A percentile compares a stretch with the other conserved stretches of the same genome.
phyloP scores from a whole-genome alignment of 306 rosid species.

The Lathyrus sativus region DNA sequence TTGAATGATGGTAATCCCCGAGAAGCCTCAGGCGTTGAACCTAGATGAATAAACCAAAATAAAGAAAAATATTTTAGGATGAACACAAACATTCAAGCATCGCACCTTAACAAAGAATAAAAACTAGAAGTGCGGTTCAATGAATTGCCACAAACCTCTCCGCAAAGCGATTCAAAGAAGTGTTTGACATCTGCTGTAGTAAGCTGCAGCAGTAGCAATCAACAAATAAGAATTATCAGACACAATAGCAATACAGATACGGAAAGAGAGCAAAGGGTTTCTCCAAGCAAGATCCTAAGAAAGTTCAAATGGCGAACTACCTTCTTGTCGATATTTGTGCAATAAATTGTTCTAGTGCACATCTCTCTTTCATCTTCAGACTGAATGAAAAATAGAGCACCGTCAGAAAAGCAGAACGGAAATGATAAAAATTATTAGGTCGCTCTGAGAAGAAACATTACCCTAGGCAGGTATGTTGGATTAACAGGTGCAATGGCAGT shows the following conservation, averaged over 20 bases:
- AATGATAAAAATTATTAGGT: constrained; percentile 25
- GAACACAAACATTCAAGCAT: constrained; percentile 44
- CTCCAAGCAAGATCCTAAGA: constrained; percentile 25
- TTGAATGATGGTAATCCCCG: constrained; percentile 93
- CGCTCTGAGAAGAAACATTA: constrained; percentile 41
- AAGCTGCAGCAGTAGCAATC: constrained; percentile 55
- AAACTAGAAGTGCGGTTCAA: constrained; percentile 14
- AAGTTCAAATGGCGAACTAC: constrained; percentile 45
- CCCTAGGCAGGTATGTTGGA: constrained; percentile 94
- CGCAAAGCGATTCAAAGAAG: constrained; percentile 91
- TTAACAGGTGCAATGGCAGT: constrained; percentile 98
- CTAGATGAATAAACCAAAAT: constrained; percentile 45
- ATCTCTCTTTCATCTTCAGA: constrained; percentile 96
- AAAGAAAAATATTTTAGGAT: constrained; percentile 22
- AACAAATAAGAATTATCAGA: constrained; percentile 11
- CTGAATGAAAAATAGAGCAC: constrained; percentile 54
- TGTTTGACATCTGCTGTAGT: constrained; percentile 90
- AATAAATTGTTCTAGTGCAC: constrained; percentile 98
- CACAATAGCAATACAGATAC: constrained; percentile 3
- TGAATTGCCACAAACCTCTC: constrained; percentile 73
- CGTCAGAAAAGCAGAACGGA: constrained; percentile 34
- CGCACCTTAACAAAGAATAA: constrained; percentile 49
- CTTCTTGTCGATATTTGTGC: constrained; percentile 98
- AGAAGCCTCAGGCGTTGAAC: constrained; percentile 97
- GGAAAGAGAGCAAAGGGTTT: constrained; percentile 15